Evolutionary conservation across 2,329 filamentous ascomycete species (phyloP).

Genomic region (Fusarium buxicola): DNA sequence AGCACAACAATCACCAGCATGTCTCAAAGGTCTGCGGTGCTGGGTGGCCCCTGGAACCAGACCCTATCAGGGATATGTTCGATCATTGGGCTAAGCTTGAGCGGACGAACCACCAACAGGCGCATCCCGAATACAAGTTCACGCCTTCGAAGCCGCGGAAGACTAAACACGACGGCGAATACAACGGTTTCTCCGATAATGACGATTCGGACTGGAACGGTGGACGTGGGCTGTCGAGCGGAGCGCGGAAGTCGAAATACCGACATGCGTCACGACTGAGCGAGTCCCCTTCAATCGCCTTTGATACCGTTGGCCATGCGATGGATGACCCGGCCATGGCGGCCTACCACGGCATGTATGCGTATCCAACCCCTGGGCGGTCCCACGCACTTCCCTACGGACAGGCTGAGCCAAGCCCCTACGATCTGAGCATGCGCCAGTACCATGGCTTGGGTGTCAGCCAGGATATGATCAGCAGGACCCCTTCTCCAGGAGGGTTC

Average conservation of each 20-base stretch:
- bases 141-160: conserved; percentile 77
- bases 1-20: conserved; percentile 92
- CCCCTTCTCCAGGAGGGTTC: conserved; percentile 33
- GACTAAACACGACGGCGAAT: conserved; percentile 50
- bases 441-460: conserved; percentile 19
- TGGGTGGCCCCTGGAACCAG: conserved; percentile 86
- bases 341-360: conserved; percentile 30
- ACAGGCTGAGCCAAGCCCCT: conserved; percentile 25
- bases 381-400: conserved; percentile 27
- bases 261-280: conserved; percentile 33
- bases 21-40: conserved; percentile 88
- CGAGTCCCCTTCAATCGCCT: conserved; percentile 31
- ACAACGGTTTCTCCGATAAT: conserved; percentile 27
- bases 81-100: conserved; percentile 83
- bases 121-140: conserved; percentile 95
- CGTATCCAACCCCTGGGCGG: conserved; percentile 24
- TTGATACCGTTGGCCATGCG: conserved; percentile 18
- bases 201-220: conserved; percentile 41
- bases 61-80: conserved; percentile 79
- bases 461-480: conserved; percentile 30
- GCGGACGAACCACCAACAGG: conserved; percentile 83
- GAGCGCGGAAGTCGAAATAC: conserved; percentile 19
- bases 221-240: conserved; percentile 9
- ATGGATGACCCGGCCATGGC: conserved; percentile 13
- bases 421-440: conserved; percentile 23